Conservation (phyloP, 495 filamentous ascomycete genomes). For the Staphylotrichum tortipilum region DNA sequence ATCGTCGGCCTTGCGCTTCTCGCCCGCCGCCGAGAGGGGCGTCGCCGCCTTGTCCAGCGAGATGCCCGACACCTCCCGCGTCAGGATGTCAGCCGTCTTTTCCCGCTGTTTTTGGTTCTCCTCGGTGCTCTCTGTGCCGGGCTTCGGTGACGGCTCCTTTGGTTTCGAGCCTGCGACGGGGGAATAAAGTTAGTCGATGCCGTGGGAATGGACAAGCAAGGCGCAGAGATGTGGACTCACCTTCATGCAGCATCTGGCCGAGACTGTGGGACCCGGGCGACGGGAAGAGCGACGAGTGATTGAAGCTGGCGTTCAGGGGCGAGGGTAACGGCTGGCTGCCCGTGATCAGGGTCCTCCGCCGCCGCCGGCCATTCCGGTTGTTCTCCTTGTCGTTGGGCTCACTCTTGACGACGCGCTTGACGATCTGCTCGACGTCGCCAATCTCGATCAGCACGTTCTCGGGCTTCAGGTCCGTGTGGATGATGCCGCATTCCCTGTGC, state of each 20-base stretch:
- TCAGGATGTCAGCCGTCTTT: constrained; percentile 86
- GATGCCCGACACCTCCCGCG: constrained; percentile 88
- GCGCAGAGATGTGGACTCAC: constrained; percentile 29
- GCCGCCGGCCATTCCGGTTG: constrained; percentile 84
- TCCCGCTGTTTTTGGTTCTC: constrained; percentile 82
- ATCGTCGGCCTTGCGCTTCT: constrained; percentile 45
- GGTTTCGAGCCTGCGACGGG: constrained; percentile 44
- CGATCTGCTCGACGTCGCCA: constrained; percentile 93
- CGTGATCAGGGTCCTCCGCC: constrained; percentile 89
- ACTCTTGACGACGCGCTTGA: constrained; percentile 88
- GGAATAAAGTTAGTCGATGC: neutral
- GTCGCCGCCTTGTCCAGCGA: constrained; percentile 70
- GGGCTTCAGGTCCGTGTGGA: constrained; percentile 96
- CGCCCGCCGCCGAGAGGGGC: constrained; percentile 29
- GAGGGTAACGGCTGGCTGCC: constrained; percentile 95
- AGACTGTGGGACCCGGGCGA: constrained; percentile 72
- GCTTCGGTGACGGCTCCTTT: constrained; percentile 38
- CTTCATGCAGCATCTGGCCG: constrained; percentile 73
- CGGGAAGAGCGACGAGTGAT: constrained; percentile 58
- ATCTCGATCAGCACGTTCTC: constrained; percentile 99
- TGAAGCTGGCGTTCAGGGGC: constrained; percentile 87
- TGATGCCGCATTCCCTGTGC: constrained; percentile 96
- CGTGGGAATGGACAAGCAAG: constrained; percentile 11
- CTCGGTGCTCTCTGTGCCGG: constrained; percentile 44
- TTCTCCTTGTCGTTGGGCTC: constrained; percentile 77